phyloP scores from a whole-genome alignment of 164 flowering plant genomes.

The Aristolochia californica region DNA sequence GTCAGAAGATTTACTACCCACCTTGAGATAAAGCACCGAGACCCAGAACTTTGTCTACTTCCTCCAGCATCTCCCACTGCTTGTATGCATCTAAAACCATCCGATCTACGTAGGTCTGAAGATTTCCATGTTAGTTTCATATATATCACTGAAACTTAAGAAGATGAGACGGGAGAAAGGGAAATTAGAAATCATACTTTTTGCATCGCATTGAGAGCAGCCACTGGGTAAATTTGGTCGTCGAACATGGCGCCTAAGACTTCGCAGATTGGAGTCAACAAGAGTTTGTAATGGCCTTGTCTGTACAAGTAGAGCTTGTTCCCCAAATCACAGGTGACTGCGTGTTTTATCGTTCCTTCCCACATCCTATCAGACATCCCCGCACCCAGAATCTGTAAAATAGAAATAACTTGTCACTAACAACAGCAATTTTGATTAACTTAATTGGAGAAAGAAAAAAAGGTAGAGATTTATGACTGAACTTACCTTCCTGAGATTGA shows the following conservation, averaged over 20 bases:
- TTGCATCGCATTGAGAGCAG: constrained; percentile 1
- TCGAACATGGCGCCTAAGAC: constrained; percentile 23
- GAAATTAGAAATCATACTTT: constrained; percentile 6
- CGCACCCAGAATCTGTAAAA: constrained; percentile 44
- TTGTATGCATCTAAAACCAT: constrained; percentile 19
- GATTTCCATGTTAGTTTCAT: not conserved
- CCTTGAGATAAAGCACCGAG: constrained; percentile 6
- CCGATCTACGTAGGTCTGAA: constrained; percentile 16
- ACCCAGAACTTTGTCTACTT: constrained; percentile 9
- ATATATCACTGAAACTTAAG: not conserved
- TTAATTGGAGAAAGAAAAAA: no score
- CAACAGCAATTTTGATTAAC: no score
- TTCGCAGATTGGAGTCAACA: constrained; percentile 52
- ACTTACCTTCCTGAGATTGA: constrained; percentile 39
- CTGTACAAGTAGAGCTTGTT: constrained; percentile 25
- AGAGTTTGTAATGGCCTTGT: constrained; percentile 12
- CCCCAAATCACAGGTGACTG: constrained; percentile 39
- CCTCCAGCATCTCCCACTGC: constrained; percentile 22
- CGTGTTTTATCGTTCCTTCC: constrained; percentile 59
- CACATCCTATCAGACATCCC: constrained; percentile 75
- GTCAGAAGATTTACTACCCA: not conserved
- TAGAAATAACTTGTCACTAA: no score
- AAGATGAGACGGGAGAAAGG: not conserved
- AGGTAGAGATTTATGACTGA: no score
- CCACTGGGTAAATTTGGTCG: constrained; percentile 20